Percentiles rank a stretch among this genome's conserved stretches.
These are phyloP conservation scores for Rhizopogon vinicolor DNA, from an alignment of 768 basidiomycete species.

Conservation along the genomic window DNA sequence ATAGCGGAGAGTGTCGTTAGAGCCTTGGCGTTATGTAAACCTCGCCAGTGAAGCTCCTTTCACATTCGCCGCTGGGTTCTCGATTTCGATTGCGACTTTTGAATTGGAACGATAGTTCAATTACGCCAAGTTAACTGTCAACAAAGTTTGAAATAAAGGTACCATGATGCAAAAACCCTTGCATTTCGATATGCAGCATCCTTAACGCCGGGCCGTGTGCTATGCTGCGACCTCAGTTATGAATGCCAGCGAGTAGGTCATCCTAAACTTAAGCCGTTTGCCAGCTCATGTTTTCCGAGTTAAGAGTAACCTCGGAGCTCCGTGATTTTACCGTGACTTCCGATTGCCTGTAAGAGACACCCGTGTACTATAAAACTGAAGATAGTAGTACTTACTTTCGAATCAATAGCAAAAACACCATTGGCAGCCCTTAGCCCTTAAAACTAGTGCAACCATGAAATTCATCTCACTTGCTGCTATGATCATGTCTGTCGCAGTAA, in stretches of 20 bases:
- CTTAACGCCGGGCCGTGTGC: too few relatives aligned
- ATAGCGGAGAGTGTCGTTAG: too few relatives aligned
- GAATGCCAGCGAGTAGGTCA: background rate
- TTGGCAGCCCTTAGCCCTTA: background rate
- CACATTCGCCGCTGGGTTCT: too few relatives aligned
- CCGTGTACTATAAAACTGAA: too few relatives aligned
- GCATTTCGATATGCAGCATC: background rate
- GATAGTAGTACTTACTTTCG: background rate
- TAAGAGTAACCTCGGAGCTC: background rate
- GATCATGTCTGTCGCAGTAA: too few relatives aligned
- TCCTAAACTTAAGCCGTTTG: too few relatives aligned
- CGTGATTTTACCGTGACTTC: background rate
- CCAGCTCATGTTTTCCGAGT: too few relatives aligned
- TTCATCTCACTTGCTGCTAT: background rate
- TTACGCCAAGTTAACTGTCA: background rate
- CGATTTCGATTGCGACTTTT: too few relatives aligned
- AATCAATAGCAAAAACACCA: background rate
- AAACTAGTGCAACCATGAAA: background rate
- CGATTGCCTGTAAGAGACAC: background rate
- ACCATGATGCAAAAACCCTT: background rate
- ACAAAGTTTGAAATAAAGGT: background rate
- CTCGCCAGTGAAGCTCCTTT: too few relatives aligned
- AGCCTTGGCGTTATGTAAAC: too few relatives aligned
- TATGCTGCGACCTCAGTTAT: too few relatives aligned
- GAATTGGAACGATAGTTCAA: background rate